Evolutionary conservation across 2,329 filamentous ascomycete genomes (phyloP).

Genomic region (Byssoonygena ceratinophila): DNA sequence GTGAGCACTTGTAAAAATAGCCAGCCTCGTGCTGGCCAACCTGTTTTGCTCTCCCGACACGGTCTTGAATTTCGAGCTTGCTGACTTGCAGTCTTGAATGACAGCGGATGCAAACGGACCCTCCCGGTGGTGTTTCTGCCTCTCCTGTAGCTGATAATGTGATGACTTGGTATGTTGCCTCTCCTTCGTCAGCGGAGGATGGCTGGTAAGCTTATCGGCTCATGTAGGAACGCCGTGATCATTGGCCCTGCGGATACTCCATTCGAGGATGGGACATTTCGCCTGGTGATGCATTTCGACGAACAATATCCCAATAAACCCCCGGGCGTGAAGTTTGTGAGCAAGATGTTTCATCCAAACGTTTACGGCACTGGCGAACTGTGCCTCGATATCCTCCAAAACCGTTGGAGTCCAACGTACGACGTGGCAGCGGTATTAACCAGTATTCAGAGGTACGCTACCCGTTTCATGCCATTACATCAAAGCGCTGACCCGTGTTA

Average conservation of each 20-base stretch:
- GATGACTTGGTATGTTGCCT: constrained; percentile 67
- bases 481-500: constrained; percentile 1
- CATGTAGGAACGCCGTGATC: constrained; percentile 84
- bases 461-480: background rate
- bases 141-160: constrained; percentile 94
- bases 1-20: constrained; percentile 39
- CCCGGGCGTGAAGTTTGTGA: constrained; percentile 95
- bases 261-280: constrained; percentile 95
- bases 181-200: background rate
- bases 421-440: constrained; percentile 95
- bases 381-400: constrained; percentile 93
- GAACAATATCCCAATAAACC: constrained; percentile 99
- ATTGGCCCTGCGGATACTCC: constrained; percentile 94
- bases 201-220: background rate
- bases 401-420: constrained; percentile 96
- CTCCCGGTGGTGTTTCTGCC: constrained; percentile 89
- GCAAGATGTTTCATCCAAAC: constrained; percentile 98
- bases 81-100: background rate
- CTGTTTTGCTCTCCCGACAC: too few species aligned
- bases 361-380: constrained; percentile 95
- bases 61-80: too few species aligned
- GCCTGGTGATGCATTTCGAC: constrained; percentile 97
- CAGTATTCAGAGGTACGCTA: constrained; percentile 81
- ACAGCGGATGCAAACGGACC: constrained; percentile 98
- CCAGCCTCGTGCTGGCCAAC: too few species aligned